Evolutionary conservation across 306 rosid genomes (phyloP).

Genomic region (Prunus davidiana): DNA sequence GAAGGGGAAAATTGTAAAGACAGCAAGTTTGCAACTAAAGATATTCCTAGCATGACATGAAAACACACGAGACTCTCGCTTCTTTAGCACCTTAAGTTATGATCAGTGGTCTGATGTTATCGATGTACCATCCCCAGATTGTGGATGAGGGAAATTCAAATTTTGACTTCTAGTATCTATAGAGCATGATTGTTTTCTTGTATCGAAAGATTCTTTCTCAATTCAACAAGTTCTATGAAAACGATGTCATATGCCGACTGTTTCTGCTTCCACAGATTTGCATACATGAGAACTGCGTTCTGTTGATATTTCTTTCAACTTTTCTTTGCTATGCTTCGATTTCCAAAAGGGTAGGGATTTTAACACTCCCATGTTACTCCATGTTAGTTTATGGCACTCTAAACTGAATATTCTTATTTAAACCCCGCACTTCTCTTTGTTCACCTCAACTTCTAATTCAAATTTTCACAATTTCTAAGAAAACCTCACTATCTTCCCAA

Average conservation of each 20-base stretch:
- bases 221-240: background rate
- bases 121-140: background rate
- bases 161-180: background rate
- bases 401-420: too few species aligned
- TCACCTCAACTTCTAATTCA: too few species aligned
- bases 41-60: conserved; percentile 22
- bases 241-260: background rate
- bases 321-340: background rate
- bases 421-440: too few species aligned
- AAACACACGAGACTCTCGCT: background rate
- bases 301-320: background rate
- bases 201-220: background rate
- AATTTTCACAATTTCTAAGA: too few species aligned
- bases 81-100: background rate
- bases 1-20: conserved; percentile 32
- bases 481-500: too few species aligned
- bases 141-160: background rate
- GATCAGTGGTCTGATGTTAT: background rate
- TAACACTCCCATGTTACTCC: too few species aligned
- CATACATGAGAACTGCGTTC: background rate
- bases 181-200: background rate
- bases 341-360: background rate
- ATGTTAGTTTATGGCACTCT: too few species aligned
- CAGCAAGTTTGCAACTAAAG: conserved; percentile 29
- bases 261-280: background rate